These are phyloP conservation scores for Brasilioporus rufonigricans DNA, from an alignment of 768 basidiomycete genomes.

Conservation along the genomic window DNA sequence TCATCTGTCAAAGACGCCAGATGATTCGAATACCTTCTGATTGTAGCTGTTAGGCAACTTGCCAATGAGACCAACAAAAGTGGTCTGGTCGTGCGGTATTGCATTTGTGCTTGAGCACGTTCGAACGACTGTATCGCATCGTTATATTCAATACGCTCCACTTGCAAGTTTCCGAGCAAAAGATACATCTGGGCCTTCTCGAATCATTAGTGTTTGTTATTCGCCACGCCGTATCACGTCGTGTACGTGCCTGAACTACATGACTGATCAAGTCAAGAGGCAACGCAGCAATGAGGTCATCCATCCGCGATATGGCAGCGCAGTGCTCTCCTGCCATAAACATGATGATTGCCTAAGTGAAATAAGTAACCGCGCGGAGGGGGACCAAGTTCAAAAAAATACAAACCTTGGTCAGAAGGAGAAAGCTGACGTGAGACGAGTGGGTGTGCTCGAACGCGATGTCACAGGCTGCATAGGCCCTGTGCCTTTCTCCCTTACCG, in stretches of 20 bases:
- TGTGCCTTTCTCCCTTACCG: background rate
- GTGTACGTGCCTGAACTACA: background rate
- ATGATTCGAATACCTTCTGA: background rate
- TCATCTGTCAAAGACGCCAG: background rate
- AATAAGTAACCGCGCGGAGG: background rate
- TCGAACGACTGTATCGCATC: background rate
- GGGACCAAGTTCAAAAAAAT: background rate
- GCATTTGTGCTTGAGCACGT: background rate
- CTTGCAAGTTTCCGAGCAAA: background rate
- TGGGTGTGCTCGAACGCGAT: background rate
- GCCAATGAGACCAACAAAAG: constrained; percentile 5
- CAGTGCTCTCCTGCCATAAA: constrained; percentile 5
- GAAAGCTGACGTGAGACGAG: background rate
- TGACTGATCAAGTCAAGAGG: background rate
- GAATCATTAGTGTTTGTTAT: background rate
- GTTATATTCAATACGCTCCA: background rate
- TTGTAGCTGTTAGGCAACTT: background rate
- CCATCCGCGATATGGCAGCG: constrained; percentile 5
- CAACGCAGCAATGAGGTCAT: background rate
- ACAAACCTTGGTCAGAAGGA: background rate
- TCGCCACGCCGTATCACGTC: too few relatives aligned
- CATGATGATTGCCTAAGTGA: constrained; percentile 1
- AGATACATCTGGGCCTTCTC: background rate
- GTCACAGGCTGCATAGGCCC: background rate
- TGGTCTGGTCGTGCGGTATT: too few relatives aligned